Conservation (phyloP, 208 protist species). For the Crithidia bombi region DNA sequence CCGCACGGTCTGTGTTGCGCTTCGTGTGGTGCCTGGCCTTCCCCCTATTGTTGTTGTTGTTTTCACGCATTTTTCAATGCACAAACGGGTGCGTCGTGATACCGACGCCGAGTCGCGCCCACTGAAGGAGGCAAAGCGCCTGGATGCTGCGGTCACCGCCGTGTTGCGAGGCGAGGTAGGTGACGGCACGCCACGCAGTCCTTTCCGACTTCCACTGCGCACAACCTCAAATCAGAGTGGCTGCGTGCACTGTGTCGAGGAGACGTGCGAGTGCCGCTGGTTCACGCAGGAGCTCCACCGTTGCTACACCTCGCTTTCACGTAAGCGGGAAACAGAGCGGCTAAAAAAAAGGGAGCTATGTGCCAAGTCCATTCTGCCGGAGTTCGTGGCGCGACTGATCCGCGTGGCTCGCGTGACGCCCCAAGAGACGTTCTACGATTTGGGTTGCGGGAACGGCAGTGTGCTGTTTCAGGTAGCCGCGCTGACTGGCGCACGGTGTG, state of each 20-base stretch:
- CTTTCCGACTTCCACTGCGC: constrained; percentile 61
- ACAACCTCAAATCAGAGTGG: constrained; percentile 40
- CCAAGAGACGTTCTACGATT: constrained; percentile 78
- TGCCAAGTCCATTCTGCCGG: constrained; percentile 86
- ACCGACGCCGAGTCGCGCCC: constrained; percentile 6
- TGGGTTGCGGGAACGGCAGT: constrained; percentile 86
- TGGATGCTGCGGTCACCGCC: not conserved
- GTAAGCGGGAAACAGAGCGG: constrained; percentile 56
- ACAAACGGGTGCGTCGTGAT: constrained; percentile 39
- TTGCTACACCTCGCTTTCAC: constrained; percentile 56
- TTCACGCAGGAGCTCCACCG: constrained; percentile 38
- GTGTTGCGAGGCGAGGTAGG: constrained; percentile 33
- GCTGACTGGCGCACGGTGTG: constrained; percentile 69
- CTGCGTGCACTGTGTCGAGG: constrained; percentile 61
- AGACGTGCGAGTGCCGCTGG: constrained; percentile 58
- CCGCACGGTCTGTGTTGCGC: too few species aligned
- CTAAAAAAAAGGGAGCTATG: constrained; percentile 68
- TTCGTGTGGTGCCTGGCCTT: too few species aligned
- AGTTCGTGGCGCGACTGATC: constrained; percentile 73
- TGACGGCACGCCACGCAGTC: constrained; percentile 42
- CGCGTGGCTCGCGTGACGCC: constrained; percentile 41
- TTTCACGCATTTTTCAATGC: constrained; percentile 53
- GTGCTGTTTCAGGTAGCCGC: constrained; percentile 87
- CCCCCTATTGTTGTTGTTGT: not conserved
- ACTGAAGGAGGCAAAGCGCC: constrained; percentile 4